phyloP scores from a whole-genome alignment of 129 eudicot genomes.

The Arctium lappa region DNA sequence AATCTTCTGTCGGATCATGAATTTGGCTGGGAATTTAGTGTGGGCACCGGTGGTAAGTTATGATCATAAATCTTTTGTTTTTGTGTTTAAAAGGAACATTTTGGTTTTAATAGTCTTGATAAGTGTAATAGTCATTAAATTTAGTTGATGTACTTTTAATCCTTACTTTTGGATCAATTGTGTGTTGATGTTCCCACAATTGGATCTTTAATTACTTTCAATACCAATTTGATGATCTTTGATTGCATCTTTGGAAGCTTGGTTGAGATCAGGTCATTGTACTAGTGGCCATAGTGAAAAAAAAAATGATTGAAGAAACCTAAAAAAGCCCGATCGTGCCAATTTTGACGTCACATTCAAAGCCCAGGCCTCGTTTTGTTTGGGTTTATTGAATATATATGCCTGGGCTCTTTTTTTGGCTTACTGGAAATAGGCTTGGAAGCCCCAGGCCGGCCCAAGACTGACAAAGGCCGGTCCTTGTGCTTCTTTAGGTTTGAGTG shows the following conservation, averaged over 20 bases:
- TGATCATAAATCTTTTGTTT: slow-evolving; percentile 10
- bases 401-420: not conserved
- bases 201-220: not conserved
- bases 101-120: slow-evolving; percentile 7
- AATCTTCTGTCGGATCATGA: not conserved
- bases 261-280: not conserved
- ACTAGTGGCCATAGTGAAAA: not conserved
- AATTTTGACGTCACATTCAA: not conserved
- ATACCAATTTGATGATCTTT: too few species aligned
- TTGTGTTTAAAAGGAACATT: not conserved
- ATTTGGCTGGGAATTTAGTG: not conserved
- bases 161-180: not conserved
- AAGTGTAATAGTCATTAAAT: not conserved
- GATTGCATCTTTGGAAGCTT: not conserved
- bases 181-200: not conserved
- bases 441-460: not conserved
- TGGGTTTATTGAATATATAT: too few species aligned
- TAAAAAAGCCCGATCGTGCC: not conserved
- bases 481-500: not conserved
- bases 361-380: not conserved
- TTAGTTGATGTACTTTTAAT: not conserved
- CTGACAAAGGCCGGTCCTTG: not conserved
- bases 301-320: too few species aligned
- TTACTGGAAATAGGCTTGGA: not conserved
- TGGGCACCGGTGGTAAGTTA: not conserved